Evolutionary conservation across 768 basidiomycete species (phyloP).

Genomic region (Boletus barrowsii): DNA sequence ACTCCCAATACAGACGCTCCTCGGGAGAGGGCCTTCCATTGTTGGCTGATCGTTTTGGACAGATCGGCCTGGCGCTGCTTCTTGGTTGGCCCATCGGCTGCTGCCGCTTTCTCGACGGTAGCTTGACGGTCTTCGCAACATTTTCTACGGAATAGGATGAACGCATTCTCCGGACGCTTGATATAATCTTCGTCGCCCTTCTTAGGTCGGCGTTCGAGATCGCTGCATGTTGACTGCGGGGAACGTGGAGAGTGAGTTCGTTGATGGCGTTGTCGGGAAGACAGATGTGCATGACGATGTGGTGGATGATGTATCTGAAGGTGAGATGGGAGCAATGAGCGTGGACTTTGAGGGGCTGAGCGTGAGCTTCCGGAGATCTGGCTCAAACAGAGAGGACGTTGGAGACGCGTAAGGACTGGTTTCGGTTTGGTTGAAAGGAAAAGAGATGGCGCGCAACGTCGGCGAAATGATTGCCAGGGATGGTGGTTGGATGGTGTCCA

Average conservation of each 20-base stretch:
- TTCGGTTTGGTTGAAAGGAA: conserved; percentile 37
- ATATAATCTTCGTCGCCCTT: conserved; percentile 81
- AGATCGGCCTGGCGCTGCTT: conserved; percentile 78
- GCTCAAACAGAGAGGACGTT: conserved; percentile 69
- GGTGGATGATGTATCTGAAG: conserved; percentile 11
- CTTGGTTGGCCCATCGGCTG: conserved; percentile 45
- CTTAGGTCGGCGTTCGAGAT: conserved; percentile 47
- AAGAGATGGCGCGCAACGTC: conserved; percentile 55
- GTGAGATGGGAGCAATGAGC: conserved; percentile 42
- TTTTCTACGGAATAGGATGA: conserved; percentile 79
- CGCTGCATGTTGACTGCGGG: conserved; percentile 39
- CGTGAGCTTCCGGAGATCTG: conserved; percentile 50
- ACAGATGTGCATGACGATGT: conserved; percentile 44
- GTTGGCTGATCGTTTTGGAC: conserved; percentile 77
- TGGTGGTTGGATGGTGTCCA: conserved; percentile 58
- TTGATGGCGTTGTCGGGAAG: conserved; percentile 37
- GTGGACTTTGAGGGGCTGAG: conserved; percentile 42
- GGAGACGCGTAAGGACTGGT: conserved; percentile 66
- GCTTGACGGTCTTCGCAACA: conserved; percentile 71
- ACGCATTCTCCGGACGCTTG: conserved; percentile 81
- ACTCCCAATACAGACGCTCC: conserved; percentile 73
- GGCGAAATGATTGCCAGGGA: conserved; percentile 52
- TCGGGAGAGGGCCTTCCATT: conserved; percentile 71
- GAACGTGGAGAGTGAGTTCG: conserved; percentile 32
- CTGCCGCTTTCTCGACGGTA: conserved; percentile 46